Conservation (phyloP, 1,284 basidiomycete genomes). For the Mycena sp. region DNA sequence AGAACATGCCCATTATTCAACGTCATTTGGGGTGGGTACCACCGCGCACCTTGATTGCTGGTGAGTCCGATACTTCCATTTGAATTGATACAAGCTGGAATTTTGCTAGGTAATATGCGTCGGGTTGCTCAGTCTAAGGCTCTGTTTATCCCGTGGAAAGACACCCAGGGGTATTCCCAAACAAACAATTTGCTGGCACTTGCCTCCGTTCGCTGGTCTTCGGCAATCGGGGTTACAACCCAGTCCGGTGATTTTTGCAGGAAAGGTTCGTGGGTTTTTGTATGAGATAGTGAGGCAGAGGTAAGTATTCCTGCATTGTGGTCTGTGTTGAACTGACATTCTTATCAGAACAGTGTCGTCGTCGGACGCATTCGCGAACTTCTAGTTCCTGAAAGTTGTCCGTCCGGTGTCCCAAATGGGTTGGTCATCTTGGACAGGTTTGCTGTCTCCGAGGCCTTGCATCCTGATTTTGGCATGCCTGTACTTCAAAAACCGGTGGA, state of each 20-base stretch:
- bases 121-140: neutral
- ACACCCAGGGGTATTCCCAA: neutral
- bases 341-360: neutral
- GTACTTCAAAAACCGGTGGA: neutral
- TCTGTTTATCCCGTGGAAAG: neutral
- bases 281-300: neutral
- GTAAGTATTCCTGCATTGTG: neutral
- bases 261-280: constrained; percentile 12
- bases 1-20: constrained; percentile 4
- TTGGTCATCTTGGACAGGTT: neutral
- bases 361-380: constrained; percentile 8
- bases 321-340: neutral
- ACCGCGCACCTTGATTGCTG: neutral
- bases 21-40: constrained; percentile 19
- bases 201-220: neutral
- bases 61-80: neutral
- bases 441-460: neutral
- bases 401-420: neutral
- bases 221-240: neutral
- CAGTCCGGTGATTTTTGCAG: constrained; percentile 6
- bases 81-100: neutral
- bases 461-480: constrained; percentile 10
- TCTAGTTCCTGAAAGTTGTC: neutral
- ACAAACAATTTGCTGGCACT: neutral
- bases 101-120: neutral